Evolutionary conservation across 2,329 filamentous ascomycete genomes (phyloP).

Genomic region (Neonectria faginata): DNA sequence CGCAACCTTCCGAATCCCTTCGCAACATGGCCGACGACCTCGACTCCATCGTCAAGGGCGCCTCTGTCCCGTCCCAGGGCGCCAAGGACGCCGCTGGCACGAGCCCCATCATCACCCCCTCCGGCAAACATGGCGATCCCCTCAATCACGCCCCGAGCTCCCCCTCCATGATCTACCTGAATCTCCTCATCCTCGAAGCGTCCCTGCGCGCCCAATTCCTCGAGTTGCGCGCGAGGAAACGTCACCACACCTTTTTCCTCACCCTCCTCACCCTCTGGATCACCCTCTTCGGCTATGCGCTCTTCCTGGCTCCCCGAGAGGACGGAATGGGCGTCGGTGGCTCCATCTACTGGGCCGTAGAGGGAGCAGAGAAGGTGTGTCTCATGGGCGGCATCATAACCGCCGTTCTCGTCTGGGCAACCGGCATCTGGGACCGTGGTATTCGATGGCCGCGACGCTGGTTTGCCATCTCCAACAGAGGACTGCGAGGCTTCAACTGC

Average conservation of each 20-base stretch:
- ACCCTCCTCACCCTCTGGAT: conserved; percentile 84
- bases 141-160: conserved; percentile 87
- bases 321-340: conserved; percentile 92
- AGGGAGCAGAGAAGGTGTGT: conserved; percentile 89
- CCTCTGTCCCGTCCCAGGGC: conserved; percentile 73
- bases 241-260: conserved; percentile 94
- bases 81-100: conserved; percentile 55
- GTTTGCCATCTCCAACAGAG: conserved; percentile 89
- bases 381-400: conserved; percentile 93
- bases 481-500: conserved; percentile 91
- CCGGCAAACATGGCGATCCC: conserved; percentile 71
- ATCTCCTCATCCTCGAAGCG: conserved; percentile 95
- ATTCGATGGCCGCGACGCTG: conserved; percentile 94
- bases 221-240: conserved; percentile 84
- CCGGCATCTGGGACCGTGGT: conserved; percentile 95
- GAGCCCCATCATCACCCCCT: conserved; percentile 57
- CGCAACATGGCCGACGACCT: conserved; percentile 72
- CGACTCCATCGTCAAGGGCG: conserved; percentile 93
- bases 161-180: conserved; percentile 96
- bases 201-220: conserved; percentile 94
- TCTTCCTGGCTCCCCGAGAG: conserved; percentile 96
- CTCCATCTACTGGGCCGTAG: conserved; percentile 95
- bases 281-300: conserved; percentile 84
- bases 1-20: background rate
- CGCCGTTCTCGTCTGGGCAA: conserved; percentile 88